Evolutionary conservation across 2,329 filamentous ascomycete genomes (phyloP), one percentile per base, ranked within the genome.

Genomic region (Botrytis byssoidea): DNA sequence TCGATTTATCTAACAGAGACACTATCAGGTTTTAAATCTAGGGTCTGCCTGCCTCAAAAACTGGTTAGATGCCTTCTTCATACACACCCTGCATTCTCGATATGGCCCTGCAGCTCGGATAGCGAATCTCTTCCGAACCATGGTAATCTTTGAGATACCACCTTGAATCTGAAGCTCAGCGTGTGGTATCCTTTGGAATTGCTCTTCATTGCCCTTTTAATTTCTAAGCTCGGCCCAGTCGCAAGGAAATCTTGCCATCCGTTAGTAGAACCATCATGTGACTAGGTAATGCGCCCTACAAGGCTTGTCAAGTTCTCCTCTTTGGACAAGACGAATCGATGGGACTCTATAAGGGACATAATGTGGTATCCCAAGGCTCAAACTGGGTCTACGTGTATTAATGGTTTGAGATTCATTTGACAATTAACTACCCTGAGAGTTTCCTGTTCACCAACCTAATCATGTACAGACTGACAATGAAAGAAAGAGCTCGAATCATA

Each of bases 381-480:
- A 35, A 35, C 29, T 12, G 44, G 2, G 18, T 46, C 18, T 46
- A 46, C 20, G 44, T 20, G 44, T 46, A 20, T 20, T 7, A 18
- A 46, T 20, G 44, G 18, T 46, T 46, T 35, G 77, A 76, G 59
- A 60, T 70, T 4, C 73, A 78, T 29, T 74, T 76, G 32, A 74
- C 46, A 8, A 64, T 71, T 3, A 78, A 77, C 68, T 73, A 77
- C 44, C 61, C 76, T 20, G 70, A 74, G 7, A 73, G 72, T n/a
- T 77, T 77, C 37, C 61, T 77, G 10, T 68, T 78, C 32, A 77
- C 75, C 18, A 76, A 74, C 25, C 42, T 76, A 2, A 64, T 79
- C 25, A 70, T 75, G 63, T 44, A 65, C 1, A 74, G 70, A 25
- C 59, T 78, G 7, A 60, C 67, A 32, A 44, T 65, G 18, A 42